Evolutionary conservation across 345 rosid genomes (phyloP), one percentile per base, ranked within the genome.

Genomic region (Heritiera littoralis): DNA sequence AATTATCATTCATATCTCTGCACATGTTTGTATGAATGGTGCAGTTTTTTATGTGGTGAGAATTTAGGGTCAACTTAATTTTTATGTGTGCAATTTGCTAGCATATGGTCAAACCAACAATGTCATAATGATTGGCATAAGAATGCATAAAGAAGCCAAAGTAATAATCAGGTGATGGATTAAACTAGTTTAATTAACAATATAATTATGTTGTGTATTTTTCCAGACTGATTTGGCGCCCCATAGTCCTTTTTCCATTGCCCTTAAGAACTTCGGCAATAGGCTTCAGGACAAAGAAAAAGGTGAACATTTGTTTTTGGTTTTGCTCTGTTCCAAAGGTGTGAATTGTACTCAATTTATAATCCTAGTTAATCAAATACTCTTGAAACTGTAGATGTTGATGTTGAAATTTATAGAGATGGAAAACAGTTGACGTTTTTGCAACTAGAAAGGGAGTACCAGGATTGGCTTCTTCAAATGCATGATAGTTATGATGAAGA

Each of bases 401-500:
- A 56, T 46, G 74, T 86, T 77, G 81, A 88, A 80, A 84, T 88
- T 70, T 73, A 40, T 75, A 80, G 82, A 85, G 80, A 30, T 49
- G 88, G 85, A 75, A 91, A 86, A 73, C 3, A 9, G 48, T 48
- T 89, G 41, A 78, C 59, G 23, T 84, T 67, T 52, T 43, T 58
- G 20, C 90, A 88, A 78, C 77, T 93, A 77, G 95, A 90, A 78
- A 86, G 84, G 78, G 87, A 81, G 59, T 91, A 88, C 85, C 83
- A 81, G 80, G 86, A 87, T 5, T 93, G 98, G 98, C 85, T 93
- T 84, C 72, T 87, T 58, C 77, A 84, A 69, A 93, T 93, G 94
- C 98, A 93, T 84, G 69, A 78, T 6, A 66, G 10, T 35, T 89
- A 90, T 80, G 98, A 93, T 78, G 86, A 85, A 83, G 98, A 93